Conservation (phyloP, 306 rosid genomes). For the Alnus rubra region DNA sequence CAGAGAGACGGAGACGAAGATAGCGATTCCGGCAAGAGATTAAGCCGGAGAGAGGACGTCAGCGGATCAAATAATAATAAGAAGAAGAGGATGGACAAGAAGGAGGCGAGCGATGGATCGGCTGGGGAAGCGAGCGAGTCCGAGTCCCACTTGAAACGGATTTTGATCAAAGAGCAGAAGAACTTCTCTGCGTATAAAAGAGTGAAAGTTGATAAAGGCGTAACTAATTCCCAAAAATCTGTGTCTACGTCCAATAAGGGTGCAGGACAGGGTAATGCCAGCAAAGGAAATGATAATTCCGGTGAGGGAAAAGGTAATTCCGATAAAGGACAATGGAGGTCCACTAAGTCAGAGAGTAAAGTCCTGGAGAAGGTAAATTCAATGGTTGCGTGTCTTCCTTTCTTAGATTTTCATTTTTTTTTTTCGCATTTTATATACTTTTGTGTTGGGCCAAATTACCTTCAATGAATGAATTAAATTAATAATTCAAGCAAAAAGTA, state of each 20-base stretch:
- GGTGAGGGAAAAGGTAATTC: constrained; percentile 3
- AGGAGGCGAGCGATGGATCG: constrained; percentile 6
- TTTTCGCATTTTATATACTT: no score
- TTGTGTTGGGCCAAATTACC: no score
- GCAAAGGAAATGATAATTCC: constrained; percentile 1
- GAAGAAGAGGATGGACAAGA: no score
- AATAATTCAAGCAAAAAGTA: no score
- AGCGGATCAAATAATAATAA: neutral
- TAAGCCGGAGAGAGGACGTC: neutral
- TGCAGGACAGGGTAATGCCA: neutral
- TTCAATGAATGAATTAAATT: no score
- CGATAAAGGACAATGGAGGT: constrained; percentile 9
- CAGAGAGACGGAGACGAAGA: constrained; percentile 15
- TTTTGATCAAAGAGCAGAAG: constrained; percentile 11
- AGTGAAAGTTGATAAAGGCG: constrained; percentile 17
- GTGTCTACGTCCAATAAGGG: neutral
- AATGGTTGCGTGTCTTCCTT: neutral
- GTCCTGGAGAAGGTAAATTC: constrained; percentile 27
- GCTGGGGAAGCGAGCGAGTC: constrained; percentile 13
- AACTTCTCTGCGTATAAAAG: neutral
- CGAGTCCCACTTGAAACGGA: constrained; percentile 10
- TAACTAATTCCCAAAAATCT: constrained; percentile 6
- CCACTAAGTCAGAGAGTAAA: neutral
- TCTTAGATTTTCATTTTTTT: neutral
- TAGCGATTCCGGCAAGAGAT: neutral